phyloP scores from a whole-genome alignment of 257 asterid genomes.

The Datura wrightii region DNA sequence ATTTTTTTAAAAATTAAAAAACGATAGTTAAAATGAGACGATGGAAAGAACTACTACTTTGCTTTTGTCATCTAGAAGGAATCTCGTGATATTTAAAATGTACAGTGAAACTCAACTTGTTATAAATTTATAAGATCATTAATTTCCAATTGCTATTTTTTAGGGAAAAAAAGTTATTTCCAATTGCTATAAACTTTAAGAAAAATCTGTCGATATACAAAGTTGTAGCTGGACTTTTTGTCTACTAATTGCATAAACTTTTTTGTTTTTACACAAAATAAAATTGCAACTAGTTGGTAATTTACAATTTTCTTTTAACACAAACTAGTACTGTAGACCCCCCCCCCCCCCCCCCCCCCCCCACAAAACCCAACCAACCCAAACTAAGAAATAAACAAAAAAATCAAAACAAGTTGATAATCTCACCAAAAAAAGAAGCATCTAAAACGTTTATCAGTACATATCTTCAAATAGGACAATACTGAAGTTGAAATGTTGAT shows the following conservation, averaged over 20 bases:
- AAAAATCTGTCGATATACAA: background rate
- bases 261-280: conserved; percentile 19
- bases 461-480: background rate
- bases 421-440: background rate
- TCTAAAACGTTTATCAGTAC: background rate
- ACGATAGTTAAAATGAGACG: too few species aligned
- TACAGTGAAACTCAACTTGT: conserved; percentile 10
- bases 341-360: background rate
- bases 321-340: background rate
- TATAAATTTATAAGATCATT: background rate
- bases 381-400: background rate
- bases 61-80: conserved; percentile 19
- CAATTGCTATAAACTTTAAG: conserved; percentile 10
- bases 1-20: background rate
- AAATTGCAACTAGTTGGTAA: conserved; percentile 25
- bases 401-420: background rate
- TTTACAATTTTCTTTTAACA: conserved; percentile 24
- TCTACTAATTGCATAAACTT: conserved; percentile 9
- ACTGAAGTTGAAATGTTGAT: background rate
- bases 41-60: too few species aligned
- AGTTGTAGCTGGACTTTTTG: conserved; percentile 22
- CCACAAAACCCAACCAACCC: background rate
- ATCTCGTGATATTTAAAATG: conserved; percentile 43
- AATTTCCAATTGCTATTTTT: conserved; percentile 22
- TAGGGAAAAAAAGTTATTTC: background rate